Conservation (phyloP, 192 early-diverging fungal genomes). For the Backusella sp. region DNA sequence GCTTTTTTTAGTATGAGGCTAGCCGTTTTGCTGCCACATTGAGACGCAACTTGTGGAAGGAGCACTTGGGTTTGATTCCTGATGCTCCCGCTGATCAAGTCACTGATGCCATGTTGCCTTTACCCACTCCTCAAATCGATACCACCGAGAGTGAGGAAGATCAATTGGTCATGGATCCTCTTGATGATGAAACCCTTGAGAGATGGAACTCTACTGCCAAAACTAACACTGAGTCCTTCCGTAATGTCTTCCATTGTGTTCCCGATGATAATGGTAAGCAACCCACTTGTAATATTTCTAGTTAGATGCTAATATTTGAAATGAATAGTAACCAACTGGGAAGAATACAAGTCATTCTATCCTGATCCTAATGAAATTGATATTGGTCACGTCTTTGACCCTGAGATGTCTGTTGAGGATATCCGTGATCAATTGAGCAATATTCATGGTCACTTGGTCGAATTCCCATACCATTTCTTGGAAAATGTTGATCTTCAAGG, state of each 20-base stretch:
- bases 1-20: conserved; percentile 59
- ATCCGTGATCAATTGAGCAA: conserved; percentile 34
- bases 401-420: conserved; percentile 36
- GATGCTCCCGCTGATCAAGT: conserved; percentile 37
- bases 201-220: conserved; percentile 65
- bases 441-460: conserved; percentile 53
- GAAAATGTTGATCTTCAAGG: conserved; percentile 44
- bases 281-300: not conserved
- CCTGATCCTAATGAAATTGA: conserved; percentile 40
- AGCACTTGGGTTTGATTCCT: conserved; percentile 77
- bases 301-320: not conserved
- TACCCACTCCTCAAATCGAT: conserved; percentile 31
- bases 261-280: conserved; percentile 66
- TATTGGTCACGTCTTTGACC: conserved; percentile 45
- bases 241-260: conserved; percentile 81
- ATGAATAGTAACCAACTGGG: conserved; percentile 35
- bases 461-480: conserved; percentile 51
- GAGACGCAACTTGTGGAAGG: conserved; percentile 73
- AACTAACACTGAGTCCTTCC: conserved; percentile 65
- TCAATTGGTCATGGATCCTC: conserved; percentile 62
- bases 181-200: conserved; percentile 56
- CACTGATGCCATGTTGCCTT: conserved; percentile 29
- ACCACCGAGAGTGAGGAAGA: conserved; percentile 32
- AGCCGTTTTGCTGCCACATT: conserved; percentile 71
- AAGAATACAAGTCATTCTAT: conserved; percentile 45